Base-by-base conservation (phyloP, 352 stramenopile species). In the Phytophthora pini region DNA sequence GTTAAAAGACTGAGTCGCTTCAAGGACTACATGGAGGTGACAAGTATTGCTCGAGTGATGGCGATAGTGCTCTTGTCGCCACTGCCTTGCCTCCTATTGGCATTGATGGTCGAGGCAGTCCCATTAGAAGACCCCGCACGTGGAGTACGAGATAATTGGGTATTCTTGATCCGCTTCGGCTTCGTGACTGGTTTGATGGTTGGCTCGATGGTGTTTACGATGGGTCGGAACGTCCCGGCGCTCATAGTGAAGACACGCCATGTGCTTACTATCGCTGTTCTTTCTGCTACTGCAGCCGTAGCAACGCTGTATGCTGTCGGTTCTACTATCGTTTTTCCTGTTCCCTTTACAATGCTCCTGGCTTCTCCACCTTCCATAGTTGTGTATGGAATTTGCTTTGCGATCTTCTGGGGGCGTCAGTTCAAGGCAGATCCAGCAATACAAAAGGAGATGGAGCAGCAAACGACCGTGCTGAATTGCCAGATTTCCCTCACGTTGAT, bases 401-500 rank as follows among this genome's bases (percentile, higher is more conserved):
- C 17, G 5, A 47, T 68, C 17, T 63, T 68, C 31, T 72, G 56
- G 56, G 64, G 50, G 1, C 44, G 27, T 31, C 49, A 61, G 26
- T 71, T 61, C n/a, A 56, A 61, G 48, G 34, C 48, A 7, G 10
- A 67, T 22, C 50, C 49, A 22, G 26, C 24, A 12, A 57, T 72
- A 24, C 44, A 63, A 45, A 50, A 46, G 12, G 44, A 62, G 5
- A 56, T 68, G 29, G 29, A 68, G 15, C 56, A 62, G 29, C 44
- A 67, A 44, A 57, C 52, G 1, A 40, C 49, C 5, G 55, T 70
- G 26, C 26, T 66, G 8, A 60, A 70, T 20, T 70, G 62, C 48
- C 48, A 70, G 48, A n/a, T 56, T 8, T 45, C 43, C 4, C 44
- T 74, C 13, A 72, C 53, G 3, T 22, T 74, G 8, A 40, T 74